A percentile compares a stretch with the other conserved stretches of the same genome.
Conservation (phyloP, 139 green algal species). For the Edaphochlamys debaryana region DNA sequence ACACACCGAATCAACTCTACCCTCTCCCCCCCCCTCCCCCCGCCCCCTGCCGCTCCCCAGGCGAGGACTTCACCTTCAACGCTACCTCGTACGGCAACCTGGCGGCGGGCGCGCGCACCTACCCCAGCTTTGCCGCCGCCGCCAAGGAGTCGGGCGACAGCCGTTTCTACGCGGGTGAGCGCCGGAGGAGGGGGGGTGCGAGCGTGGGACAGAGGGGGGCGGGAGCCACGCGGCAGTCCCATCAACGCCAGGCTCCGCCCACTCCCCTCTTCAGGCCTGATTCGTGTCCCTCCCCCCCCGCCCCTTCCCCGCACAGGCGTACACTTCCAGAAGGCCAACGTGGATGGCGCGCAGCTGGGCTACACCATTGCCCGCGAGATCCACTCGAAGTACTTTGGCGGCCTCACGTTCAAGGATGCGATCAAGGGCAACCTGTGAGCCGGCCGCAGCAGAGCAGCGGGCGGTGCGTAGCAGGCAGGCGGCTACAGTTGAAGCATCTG, state of each 20-base stretch:
- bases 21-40: neutral
- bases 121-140: slow-evolving; percentile 22
- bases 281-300: too few species aligned
- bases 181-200: too few species aligned
- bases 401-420: neutral
- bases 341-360: neutral
- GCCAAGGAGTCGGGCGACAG: neutral
- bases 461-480: too few species aligned
- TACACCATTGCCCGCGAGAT: neutral
- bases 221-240: neutral
- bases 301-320: neutral
- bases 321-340: neutral
- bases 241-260: neutral
- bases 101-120: slow-evolving; percentile 17
- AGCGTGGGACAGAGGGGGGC: neutral
- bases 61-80: slow-evolving; percentile 21
- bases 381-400: neutral
- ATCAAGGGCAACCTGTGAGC: too few species aligned
- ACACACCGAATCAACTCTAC: neutral
- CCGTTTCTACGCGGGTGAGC: neutral
- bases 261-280: too few species aligned
- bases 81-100: slow-evolving; percentile 9
- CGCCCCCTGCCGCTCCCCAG: neutral
- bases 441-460: too few species aligned
- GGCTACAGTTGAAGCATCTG: too few species aligned